These are phyloP conservation scores for Apodospora peruviana DNA, from an alignment of 495 filamentous ascomycete species.

Conservation along the genomic window DNA sequence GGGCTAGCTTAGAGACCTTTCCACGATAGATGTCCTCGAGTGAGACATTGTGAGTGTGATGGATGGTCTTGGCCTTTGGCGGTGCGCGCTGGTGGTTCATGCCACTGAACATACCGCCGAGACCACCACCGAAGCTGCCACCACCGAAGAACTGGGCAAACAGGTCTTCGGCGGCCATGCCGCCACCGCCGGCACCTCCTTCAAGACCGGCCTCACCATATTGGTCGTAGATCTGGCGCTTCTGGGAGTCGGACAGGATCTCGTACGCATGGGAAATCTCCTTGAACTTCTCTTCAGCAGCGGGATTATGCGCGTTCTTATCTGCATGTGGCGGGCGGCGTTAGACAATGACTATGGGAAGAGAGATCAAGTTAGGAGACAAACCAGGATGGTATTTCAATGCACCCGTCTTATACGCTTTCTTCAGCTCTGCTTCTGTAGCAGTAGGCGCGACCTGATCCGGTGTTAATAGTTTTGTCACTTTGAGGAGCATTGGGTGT, in stretches of 20 bases:
- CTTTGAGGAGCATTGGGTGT: not conserved
- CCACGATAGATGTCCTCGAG: conserved; percentile 97
- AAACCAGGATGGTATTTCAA: conserved; percentile 88
- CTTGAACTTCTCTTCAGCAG: conserved; percentile 96
- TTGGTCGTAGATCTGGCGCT: conserved; percentile 88
- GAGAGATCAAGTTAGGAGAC: conserved; percentile 17
- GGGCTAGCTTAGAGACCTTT: conserved; percentile 93
- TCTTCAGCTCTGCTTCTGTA: conserved; percentile 75
- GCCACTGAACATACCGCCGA: conserved; percentile 79
- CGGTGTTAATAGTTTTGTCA: conserved; percentile 17
- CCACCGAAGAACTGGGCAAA: conserved; percentile 98
- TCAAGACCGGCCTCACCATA: conserved; percentile 96
- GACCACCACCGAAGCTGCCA: conserved; percentile 69
- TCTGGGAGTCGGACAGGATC: conserved; percentile 83
- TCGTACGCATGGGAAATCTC: conserved; percentile 95
- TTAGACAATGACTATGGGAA: conserved; percentile 11
- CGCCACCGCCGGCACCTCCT: conserved; percentile 71
- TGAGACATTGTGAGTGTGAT: conserved; percentile 96
- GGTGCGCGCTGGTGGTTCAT: conserved; percentile 70
- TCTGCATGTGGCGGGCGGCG: conserved; percentile 49
- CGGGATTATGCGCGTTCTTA: conserved; percentile 92
- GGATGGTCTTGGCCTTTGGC: conserved; percentile 90
- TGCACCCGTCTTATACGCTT: conserved; percentile 86
- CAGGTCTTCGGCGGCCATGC: conserved; percentile 95
- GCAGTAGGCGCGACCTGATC: conserved; percentile 64